Percentiles rank a stretch among this genome's conserved stretches.
Evolutionary conservation across 1,139 yeast species (phyloP).

Genomic region (Sporopachydermia cereana): DNA sequence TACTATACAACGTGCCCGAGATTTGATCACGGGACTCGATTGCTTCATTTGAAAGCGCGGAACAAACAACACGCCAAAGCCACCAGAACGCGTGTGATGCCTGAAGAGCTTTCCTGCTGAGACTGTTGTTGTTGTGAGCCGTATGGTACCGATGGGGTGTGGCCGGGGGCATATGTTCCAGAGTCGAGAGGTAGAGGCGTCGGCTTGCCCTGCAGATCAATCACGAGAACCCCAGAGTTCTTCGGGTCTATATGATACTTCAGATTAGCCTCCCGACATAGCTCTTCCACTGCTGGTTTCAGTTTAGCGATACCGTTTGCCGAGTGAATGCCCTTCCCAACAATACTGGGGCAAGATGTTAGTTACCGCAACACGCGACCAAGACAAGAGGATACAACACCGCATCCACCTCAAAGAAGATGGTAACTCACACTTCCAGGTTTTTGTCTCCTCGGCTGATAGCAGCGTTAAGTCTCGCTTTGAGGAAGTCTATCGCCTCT

Average conservation of each 20-base stretch:
- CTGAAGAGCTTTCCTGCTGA: neutral
- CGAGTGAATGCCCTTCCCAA: constrained; percentile 91
- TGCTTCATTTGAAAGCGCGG: constrained; percentile 1
- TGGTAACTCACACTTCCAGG: constrained; percentile 24
- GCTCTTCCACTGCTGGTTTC: constrained; percentile 76
- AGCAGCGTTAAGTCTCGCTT: constrained; percentile 60
- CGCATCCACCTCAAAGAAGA: no score
- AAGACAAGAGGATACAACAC: no score
- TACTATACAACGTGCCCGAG: no score
- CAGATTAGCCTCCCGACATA: constrained; percentile 57
- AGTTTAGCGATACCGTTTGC: constrained; percentile 72
- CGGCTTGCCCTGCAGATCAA: constrained; percentile 33
- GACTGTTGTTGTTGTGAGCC: neutral
- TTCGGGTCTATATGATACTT: constrained; percentile 50
- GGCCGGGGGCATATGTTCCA: neutral
- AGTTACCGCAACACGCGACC: no score
- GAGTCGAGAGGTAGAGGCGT: neutral
- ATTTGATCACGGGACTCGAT: no score
- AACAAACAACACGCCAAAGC: neutral
- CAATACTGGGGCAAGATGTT: no score
- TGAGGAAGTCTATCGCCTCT: constrained; percentile 74
- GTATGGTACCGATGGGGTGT: neutral
- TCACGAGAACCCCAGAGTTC: constrained; percentile 71
- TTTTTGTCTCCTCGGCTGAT: constrained; percentile 45
- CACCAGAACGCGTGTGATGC: neutral